These are phyloP conservation scores for Nakaseomyces glabratus DNA, from an alignment of 1,139 yeast genomes.

Conservation along the genomic window DNA sequence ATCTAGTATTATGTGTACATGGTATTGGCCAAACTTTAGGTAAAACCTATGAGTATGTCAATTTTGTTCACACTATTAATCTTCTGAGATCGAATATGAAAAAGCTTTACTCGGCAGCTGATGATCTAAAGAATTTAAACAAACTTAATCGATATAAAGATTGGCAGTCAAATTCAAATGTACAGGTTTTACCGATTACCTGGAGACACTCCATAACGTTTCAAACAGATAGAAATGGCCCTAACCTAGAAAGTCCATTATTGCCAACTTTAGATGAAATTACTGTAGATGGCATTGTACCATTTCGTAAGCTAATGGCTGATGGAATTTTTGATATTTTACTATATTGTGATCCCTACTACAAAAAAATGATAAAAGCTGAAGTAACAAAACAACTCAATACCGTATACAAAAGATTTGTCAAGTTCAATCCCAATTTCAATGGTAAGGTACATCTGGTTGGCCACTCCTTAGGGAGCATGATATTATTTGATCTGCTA, in stretches of 20 bases:
- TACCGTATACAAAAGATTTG: constrained; percentile 50
- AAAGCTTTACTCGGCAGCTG: constrained; percentile 42
- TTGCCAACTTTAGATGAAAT: constrained; percentile 64
- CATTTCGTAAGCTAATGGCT: constrained; percentile 69
- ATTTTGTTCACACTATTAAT: constrained; percentile 80
- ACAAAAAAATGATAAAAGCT: constrained; percentile 50
- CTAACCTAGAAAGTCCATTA: constrained; percentile 22
- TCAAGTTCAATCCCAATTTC: constrained; percentile 61
- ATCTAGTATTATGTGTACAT: constrained; percentile 76
- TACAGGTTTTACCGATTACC: constrained; percentile 69
- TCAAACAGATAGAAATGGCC: constrained; percentile 37
- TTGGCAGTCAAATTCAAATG: constrained; percentile 41
- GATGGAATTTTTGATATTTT: constrained; percentile 83
- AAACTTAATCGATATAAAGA: constrained; percentile 23
- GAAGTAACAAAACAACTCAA: constrained; percentile 69
- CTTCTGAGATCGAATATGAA: constrained; percentile 58
- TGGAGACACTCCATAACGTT: constrained; percentile 70
- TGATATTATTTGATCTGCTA: constrained; percentile 71
- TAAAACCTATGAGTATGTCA: constrained; percentile 66
- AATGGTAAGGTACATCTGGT: constrained; percentile 71
- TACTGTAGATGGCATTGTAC: constrained; percentile 71
- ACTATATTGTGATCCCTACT: constrained; percentile 71
- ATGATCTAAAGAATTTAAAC: constrained; percentile 34
- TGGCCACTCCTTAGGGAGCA: constrained; percentile 90
- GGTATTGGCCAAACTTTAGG: constrained; percentile 92